phyloP scores from a whole-genome alignment of 805 yeast species.

The Vanderwaltozyma verrucispora region DNA sequence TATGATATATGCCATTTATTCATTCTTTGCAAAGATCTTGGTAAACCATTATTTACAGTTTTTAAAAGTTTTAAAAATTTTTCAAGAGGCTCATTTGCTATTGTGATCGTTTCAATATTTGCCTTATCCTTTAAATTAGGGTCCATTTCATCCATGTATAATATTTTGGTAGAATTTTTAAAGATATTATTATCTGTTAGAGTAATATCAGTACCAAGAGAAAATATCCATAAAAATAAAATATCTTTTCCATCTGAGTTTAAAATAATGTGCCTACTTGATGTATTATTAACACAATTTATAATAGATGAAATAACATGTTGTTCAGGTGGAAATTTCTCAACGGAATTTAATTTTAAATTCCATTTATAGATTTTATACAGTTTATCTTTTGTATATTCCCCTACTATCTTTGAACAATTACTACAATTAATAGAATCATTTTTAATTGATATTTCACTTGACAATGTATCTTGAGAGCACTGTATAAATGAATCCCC shows the following conservation, averaged over 20 bases:
- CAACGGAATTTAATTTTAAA: conserved; percentile 5
- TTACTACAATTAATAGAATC: conserved; percentile 8
- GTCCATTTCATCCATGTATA: conserved; percentile 5
- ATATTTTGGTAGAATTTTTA: conserved; percentile 17
- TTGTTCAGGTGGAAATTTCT: conserved; percentile 11
- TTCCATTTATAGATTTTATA: conserved; percentile 22
- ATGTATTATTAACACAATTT: conserved; percentile 14
- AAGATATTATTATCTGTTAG: conserved; percentile 4
- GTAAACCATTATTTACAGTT: conserved; percentile 8
- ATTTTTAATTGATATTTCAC: not conserved
- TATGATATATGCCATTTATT: conserved; percentile 15
- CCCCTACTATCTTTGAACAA: conserved; percentile 17
- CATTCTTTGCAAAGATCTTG: conserved; percentile 5
- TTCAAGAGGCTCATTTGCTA: conserved; percentile 8
- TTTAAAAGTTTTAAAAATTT: conserved; percentile 9
- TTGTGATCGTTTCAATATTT: conserved; percentile 14
- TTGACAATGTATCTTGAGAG: conserved; percentile 6
- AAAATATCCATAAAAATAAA: conserved; percentile 22
- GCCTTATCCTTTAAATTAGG: conserved; percentile 2
- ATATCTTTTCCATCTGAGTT: conserved; percentile 3
- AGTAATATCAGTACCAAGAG: conserved; percentile 14
- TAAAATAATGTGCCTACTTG: conserved; percentile 16
- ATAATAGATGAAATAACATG: conserved; percentile 16
- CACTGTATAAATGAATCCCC: conserved; percentile 19
- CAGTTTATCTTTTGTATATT: conserved; percentile 9